Evolutionary conservation across 768 basidiomycete species (phyloP).

Genomic region (Lactarius pseudohatsudake): DNA sequence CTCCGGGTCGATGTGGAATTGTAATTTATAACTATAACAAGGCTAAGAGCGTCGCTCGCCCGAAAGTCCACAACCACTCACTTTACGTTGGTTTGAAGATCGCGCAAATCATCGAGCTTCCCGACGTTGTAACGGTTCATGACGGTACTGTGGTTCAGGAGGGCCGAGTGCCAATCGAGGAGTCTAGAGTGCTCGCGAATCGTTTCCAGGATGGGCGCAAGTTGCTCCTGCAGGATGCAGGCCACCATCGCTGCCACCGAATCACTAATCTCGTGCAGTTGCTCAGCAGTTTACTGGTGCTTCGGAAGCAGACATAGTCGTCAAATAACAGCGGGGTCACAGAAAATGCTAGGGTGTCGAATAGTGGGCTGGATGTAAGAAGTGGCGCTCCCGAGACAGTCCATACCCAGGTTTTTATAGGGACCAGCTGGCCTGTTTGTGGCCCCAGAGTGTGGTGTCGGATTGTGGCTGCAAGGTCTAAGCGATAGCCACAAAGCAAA

Average conservation of each 20-base stretch:
- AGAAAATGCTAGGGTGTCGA: not conserved
- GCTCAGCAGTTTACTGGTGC: not conserved
- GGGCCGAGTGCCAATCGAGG: constrained; percentile 17
- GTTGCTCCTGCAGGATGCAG: constrained; percentile 17
- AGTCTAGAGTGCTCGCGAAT: constrained; percentile 20
- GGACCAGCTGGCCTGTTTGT: not conserved
- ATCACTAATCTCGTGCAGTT: constrained; percentile 7
- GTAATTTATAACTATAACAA: constrained; percentile 17
- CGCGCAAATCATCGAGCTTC: constrained; percentile 22
- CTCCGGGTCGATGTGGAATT: constrained; percentile 12
- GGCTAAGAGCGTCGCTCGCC: not conserved
- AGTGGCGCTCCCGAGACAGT: not conserved
- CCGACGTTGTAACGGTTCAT: constrained; percentile 25
- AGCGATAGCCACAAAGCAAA: not conserved
- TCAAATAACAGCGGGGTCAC: not conserved
- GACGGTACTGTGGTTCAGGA: constrained; percentile 15
- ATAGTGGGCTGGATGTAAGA: not conserved
- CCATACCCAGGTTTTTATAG: constrained; percentile 1
- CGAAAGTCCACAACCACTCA: not conserved
- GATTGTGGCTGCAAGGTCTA: not conserved
- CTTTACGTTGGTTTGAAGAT: constrained; percentile 20
- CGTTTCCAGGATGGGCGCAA: constrained; percentile 16
- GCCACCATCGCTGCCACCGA: constrained; percentile 1
- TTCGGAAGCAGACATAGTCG: constrained; percentile 6
- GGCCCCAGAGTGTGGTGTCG: not conserved